Evolutionary conservation across 2,329 filamentous ascomycete genomes (phyloP).

Genomic region (Fusarium hainanense): DNA sequence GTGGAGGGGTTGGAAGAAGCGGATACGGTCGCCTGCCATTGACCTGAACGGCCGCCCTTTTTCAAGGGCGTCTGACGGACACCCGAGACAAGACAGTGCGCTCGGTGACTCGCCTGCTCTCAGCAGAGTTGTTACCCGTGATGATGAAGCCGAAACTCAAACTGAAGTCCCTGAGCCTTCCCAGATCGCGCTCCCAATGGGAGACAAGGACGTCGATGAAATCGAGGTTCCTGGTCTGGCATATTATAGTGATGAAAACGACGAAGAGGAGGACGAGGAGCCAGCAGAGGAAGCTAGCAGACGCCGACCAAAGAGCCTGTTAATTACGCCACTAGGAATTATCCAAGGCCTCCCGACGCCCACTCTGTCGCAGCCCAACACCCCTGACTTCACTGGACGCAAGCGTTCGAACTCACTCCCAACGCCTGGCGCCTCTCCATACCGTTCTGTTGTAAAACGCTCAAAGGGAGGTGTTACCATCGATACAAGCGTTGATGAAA

Average conservation of each 20-base stretch:
- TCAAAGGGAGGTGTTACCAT: slow-evolving; percentile 16
- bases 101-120: slow-evolving; percentile 52
- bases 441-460: slow-evolving; percentile 27
- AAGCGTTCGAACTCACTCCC: slow-evolving; percentile 49
- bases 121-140: slow-evolving; percentile 46
- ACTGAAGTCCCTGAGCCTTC: slow-evolving; percentile 50
- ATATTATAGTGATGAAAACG: slow-evolving; percentile 71
- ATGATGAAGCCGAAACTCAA: slow-evolving; percentile 35
- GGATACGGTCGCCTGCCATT: slow-evolving; percentile 69
- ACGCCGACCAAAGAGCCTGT: slow-evolving; percentile 60
- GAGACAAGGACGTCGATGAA: slow-evolving; percentile 77
- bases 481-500: slow-evolving; percentile 3
- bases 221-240: slow-evolving; percentile 82
- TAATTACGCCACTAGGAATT: slow-evolving; percentile 38
- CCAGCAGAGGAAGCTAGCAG: slow-evolving; percentile 44
- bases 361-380: slow-evolving; percentile 50
- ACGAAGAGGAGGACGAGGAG: slow-evolving; percentile 52
- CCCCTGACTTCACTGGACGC: slow-evolving; percentile 50
- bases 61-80: slow-evolving; percentile 58
- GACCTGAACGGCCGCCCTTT: slow-evolving; percentile 61
- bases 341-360: slow-evolving; percentile 49
- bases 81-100: slow-evolving; percentile 51
- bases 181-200: slow-evolving; percentile 74
- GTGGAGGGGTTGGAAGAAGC: slow-evolving; percentile 96
- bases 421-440: slow-evolving; percentile 42